Evolutionary conservation across 768 basidiomycete species (phyloP).

Genomic region (Phanerochaete carnosa): DNA sequence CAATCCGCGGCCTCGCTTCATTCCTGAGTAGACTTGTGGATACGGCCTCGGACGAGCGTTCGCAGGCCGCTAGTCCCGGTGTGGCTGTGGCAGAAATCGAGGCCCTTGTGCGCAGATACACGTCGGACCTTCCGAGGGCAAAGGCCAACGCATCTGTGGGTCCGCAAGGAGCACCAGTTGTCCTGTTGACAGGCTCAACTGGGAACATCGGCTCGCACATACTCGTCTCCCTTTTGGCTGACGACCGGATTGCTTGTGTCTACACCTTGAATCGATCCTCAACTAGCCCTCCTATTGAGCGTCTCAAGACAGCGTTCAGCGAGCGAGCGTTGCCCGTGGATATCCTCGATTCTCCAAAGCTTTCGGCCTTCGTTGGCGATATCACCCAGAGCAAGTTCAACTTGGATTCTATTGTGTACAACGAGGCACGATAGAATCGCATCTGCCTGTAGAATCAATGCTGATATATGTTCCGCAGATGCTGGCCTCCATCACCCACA

Average conservation of each 20-base stretch:
- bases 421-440: not conserved
- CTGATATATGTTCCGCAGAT: not conserved
- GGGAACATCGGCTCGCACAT: constrained; percentile 13
- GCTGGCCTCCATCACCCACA: not conserved
- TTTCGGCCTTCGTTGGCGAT: not conserved
- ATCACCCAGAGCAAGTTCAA: not conserved
- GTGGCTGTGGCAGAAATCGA: not conserved
- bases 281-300: not conserved
- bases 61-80: not conserved
- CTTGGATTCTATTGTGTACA: not conserved
- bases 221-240: constrained; percentile 2
- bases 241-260: not conserved
- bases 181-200: constrained; percentile 11
- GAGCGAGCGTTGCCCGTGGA: not conserved
- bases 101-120: not conserved
- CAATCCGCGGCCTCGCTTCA: constrained; percentile 2
- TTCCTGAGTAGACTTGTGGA: not conserved
- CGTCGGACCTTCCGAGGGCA: not conserved
- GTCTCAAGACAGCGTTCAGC: not conserved
- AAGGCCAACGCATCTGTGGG: not conserved
- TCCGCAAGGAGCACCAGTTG: not conserved
- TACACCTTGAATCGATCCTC: constrained; percentile 1
- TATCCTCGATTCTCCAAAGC: not conserved
- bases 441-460: not conserved
- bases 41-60: not conserved